Evolutionary conservation across 2,329 filamentous ascomycete genomes (phyloP).

Genomic region (Fusarium xyrophilum): DNA sequence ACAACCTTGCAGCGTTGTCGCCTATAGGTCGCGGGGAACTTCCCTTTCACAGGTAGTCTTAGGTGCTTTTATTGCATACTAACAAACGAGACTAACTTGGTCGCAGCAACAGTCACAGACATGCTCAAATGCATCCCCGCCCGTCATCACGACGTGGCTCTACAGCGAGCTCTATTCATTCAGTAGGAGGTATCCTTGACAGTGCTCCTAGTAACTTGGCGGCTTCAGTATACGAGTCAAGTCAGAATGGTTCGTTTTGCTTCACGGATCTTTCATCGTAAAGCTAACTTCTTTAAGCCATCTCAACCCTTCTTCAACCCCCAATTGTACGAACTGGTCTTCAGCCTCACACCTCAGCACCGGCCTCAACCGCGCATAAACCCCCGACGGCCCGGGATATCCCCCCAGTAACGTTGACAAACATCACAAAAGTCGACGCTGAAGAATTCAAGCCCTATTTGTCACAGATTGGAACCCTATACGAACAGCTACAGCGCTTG

Average conservation of each 20-base stretch:
- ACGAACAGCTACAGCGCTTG: slow-evolving; percentile 85
- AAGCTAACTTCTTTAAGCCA: slow-evolving; percentile 62
- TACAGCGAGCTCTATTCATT: slow-evolving; percentile 85
- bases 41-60: slow-evolving; percentile 63
- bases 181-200: slow-evolving; percentile 84
- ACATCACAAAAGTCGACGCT: slow-evolving; percentile 80
- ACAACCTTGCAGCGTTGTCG: slow-evolving; percentile 65
- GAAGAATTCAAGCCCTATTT: slow-evolving; percentile 86
- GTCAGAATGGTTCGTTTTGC: slow-evolving; percentile 74
- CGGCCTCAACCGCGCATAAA: slow-evolving; percentile 74
- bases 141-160: slow-evolving; percentile 73
- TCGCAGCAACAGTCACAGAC: slow-evolving; percentile 47
- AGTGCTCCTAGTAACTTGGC: slow-evolving; percentile 65
- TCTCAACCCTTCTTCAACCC: slow-evolving; percentile 90
- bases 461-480: slow-evolving; percentile 82
- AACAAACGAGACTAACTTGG: slow-evolving; percentile 32
- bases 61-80: background rate
- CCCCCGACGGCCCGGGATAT: slow-evolving; percentile 89
- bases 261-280: background rate
- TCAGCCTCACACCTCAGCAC: slow-evolving; percentile 76
- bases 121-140: slow-evolving; percentile 56
- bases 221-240: slow-evolving; percentile 70
- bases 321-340: slow-evolving; percentile 90
- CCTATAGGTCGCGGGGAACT: slow-evolving; percentile 60
- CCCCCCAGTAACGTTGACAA: slow-evolving; percentile 88